Conservation (phyloP, 2,329 filamentous ascomycete genomes). For the Diaporthe ampelina region DNA sequence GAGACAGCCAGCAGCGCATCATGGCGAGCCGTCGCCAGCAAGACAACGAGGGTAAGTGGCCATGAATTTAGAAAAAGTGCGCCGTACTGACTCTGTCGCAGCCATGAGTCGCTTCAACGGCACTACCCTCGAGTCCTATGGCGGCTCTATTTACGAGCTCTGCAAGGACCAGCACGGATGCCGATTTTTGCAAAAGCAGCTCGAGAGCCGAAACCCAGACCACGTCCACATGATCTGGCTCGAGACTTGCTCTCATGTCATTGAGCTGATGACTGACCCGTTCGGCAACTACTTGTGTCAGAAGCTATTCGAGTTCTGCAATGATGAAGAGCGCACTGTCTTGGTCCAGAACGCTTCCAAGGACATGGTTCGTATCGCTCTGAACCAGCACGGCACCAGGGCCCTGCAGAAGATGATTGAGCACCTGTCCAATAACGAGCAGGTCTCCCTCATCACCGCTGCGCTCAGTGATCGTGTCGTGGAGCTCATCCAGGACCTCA, state of each 20-base stretch:
- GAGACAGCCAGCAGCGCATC: conserved; percentile 82
- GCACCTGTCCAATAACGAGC: conserved; percentile 87
- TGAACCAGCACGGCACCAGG: conserved; percentile 97
- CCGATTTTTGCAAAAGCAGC: conserved; percentile 95
- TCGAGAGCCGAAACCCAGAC: conserved; percentile 88
- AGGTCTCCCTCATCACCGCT: conserved; percentile 89
- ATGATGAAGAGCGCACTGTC: conserved; percentile 92
- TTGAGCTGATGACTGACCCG: conserved; percentile 98
- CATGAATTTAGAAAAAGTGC: neutral
- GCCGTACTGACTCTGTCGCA: conserved; percentile 53
- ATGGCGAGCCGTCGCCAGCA: conserved; percentile 82
- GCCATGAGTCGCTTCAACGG: conserved; percentile 87
- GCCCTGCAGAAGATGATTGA: conserved; percentile 99
- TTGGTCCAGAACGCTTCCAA: conserved; percentile 91
- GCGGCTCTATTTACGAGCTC: conserved; percentile 86
- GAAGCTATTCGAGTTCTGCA: conserved; percentile 96
- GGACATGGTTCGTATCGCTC: conserved; percentile 90
- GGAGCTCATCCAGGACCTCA: conserved; percentile 94
- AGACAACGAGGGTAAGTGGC: conserved; percentile 75
- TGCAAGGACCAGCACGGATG: conserved; percentile 99
- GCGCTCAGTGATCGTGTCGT: conserved; percentile 89
- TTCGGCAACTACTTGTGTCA: conserved; percentile 99
- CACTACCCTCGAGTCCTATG: conserved; percentile 83
- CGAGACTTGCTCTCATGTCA: conserved; percentile 93
- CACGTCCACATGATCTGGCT: conserved; percentile 93